Conservation (phyloP, 495 filamentous ascomycete species). For the Glutinoglossum americanum region DNA sequence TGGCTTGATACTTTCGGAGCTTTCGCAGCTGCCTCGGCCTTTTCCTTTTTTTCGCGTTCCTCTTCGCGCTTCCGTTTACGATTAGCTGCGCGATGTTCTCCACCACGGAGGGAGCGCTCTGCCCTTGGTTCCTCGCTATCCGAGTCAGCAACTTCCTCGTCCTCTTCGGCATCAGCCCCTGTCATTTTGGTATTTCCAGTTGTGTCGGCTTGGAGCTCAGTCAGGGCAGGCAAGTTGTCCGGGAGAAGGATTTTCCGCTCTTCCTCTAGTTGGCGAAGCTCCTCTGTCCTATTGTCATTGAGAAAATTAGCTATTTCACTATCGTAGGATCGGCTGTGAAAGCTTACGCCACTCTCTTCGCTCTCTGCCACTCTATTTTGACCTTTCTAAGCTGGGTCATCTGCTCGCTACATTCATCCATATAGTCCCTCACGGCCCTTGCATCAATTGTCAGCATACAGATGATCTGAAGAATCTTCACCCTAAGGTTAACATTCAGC, state of each 20-base stretch:
- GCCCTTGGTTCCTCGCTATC: constrained; percentile 36
- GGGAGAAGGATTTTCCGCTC: constrained; percentile 72
- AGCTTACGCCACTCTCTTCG: constrained; percentile 64
- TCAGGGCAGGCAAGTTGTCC: constrained; percentile 44
- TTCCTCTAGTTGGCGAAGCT: constrained; percentile 62
- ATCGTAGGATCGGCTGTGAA: constrained; percentile 3
- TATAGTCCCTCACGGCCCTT: constrained; percentile 60
- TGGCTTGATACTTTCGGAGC: constrained; percentile 62
- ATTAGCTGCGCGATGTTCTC: constrained; percentile 53
- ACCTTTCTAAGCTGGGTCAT: constrained; percentile 90
- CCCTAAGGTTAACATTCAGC: constrained; percentile 64
- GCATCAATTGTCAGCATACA: constrained; percentile 75
- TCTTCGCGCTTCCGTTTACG: constrained; percentile 68
- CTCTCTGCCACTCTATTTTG: constrained; percentile 78
- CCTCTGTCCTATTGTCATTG: constrained; percentile 39
- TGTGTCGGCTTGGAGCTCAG: constrained; percentile 33
- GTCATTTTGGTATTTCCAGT: constrained; percentile 40
- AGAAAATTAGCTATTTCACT: constrained; percentile 8
- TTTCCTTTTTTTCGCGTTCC: constrained; percentile 57
- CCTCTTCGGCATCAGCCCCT: constrained; percentile 24
- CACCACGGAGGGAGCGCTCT: constrained; percentile 56
- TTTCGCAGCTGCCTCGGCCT: constrained; percentile 64
- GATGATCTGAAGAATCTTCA: constrained; percentile 64
- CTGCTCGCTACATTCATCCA: constrained; percentile 72
- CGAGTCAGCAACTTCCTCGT: constrained; percentile 28